A percentile compares a stretch with the other conserved stretches of the same genome.
Evolutionary conservation across 179 eudicot genomes (phyloP).

Genomic region (Amaranthus tricolor): DNA sequence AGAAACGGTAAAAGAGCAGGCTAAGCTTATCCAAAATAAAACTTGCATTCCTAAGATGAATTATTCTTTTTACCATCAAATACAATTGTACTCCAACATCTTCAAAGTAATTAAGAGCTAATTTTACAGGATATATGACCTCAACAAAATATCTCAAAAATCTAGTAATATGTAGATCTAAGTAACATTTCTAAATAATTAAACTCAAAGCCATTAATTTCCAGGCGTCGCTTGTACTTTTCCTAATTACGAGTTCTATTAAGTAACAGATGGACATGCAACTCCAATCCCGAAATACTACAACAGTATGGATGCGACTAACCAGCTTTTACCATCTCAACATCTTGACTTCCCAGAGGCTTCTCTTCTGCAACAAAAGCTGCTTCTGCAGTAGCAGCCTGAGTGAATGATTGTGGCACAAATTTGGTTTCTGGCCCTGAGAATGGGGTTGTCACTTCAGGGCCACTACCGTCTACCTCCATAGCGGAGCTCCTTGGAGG

Average conservation of each 20-base stretch:
- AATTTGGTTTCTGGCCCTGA: slow-evolving; percentile 43
- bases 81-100: too few relatives aligned
- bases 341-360: slow-evolving; percentile 43
- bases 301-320: slow-evolving; percentile 1
- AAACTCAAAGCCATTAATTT: too few relatives aligned
- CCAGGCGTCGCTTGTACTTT: too few relatives aligned
- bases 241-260: too few relatives aligned
- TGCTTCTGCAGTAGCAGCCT: slow-evolving; percentile 31
- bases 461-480: slow-evolving; percentile 60
- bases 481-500: slow-evolving; percentile 81
- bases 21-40: too few relatives aligned
- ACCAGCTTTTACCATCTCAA: slow-evolving; percentile 48
- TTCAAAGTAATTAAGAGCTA: too few relatives aligned
- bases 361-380: slow-evolving; percentile 42
- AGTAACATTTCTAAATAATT: not conserved
- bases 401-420: slow-evolving; percentile 33
- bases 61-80: too few relatives aligned
- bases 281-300: not conserved
- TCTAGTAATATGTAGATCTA: not conserved
- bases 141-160: not conserved
- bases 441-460: slow-evolving; percentile 37
- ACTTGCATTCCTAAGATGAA: too few relatives aligned
- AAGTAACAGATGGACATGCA: not conserved
- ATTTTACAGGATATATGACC: not conserved
- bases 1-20: too few relatives aligned